Conservation (phyloP, 2,329 filamentous ascomycete genomes). For the Tolypocladium amazonense region DNA sequence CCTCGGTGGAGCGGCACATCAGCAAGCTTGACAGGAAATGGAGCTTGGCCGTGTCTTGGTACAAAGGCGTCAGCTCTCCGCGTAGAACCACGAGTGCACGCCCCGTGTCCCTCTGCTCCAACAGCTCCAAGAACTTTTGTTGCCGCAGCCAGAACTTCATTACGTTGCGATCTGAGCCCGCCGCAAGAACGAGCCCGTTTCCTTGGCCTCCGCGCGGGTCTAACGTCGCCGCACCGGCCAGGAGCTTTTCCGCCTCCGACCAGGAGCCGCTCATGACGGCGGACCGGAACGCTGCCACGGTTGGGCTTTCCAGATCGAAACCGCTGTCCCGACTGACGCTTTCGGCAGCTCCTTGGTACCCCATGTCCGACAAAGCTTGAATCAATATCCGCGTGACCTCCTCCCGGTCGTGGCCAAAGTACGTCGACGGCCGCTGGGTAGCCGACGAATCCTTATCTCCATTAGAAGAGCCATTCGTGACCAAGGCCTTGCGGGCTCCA, state of each 20-base stretch:
- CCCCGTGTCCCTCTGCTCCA: conserved; percentile 65
- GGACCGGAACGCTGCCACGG: conserved; percentile 74
- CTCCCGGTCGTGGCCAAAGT: conserved; percentile 81
- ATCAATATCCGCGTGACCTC: conserved; percentile 90
- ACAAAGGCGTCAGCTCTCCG: conserved; percentile 76
- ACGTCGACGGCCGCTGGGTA: conserved; percentile 27
- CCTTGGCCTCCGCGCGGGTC: conserved; percentile 22
- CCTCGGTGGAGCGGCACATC: conserved; percentile 73
- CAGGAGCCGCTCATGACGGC: conserved; percentile 75
- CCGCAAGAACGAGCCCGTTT: conserved; percentile 61
- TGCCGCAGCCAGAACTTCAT: conserved; percentile 86
- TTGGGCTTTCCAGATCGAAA: conserved; percentile 73
- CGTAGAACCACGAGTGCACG: conserved; percentile 75
- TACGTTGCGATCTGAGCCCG: conserved; percentile 62
- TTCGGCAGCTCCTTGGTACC: conserved; percentile 68
- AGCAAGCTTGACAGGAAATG: conserved; percentile 81
- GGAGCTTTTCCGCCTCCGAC: conserved; percentile 71
- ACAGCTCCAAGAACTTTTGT: conserved; percentile 87
- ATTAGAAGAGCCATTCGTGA: conserved; percentile 44
- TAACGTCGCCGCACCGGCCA: conserved; percentile 45
- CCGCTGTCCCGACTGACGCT: conserved; percentile 73
- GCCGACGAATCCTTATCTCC: conserved; percentile 12
- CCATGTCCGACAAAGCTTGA: conserved; percentile 80
- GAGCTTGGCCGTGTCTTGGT: conserved; percentile 65
- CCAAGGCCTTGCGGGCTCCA: conserved; percentile 33